Evolutionary conservation across 225 moss, liverwort and hornwort species (phyloP).

Genomic region (Marchantia polymorpha): DNA sequence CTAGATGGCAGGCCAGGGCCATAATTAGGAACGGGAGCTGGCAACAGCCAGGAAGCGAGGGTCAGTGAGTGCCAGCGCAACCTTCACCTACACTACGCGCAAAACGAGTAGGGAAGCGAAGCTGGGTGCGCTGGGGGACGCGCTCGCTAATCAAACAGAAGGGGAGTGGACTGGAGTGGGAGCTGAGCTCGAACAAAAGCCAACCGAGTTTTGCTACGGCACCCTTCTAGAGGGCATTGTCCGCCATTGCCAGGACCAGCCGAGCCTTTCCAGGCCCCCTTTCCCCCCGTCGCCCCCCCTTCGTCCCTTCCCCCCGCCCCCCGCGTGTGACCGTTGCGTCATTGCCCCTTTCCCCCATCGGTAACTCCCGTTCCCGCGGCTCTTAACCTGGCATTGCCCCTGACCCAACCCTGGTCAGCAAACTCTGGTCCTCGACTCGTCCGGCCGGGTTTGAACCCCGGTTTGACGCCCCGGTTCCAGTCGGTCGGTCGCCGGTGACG

Average conservation of each 20-base stretch:
- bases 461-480: background rate
- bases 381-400: too few species aligned
- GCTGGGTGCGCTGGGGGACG: background rate
- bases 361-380: too few species aligned
- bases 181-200: background rate
- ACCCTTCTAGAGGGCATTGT: background rate
- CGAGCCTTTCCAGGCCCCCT: too few species aligned
- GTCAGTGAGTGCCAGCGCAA: conserved; percentile 11
- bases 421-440: too few species aligned
- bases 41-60: conserved; percentile 8
- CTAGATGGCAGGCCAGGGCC: background rate
- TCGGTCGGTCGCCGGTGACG: background rate
- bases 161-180: too few species aligned
- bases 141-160: too few species aligned
- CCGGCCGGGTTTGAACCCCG: background rate
- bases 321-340: background rate
- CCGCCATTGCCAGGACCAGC: background rate
- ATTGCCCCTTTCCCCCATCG: background rate
- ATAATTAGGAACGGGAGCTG: background rate
- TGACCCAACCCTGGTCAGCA: too few species aligned
- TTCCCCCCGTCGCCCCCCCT: background rate
- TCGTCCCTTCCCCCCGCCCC: background rate
- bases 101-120: background rate
- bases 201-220: background rate
- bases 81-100: conserved; percentile 1